phyloP scores from a whole-genome alignment of 208 protist species.

The Zelonia costaricensis region DNA sequence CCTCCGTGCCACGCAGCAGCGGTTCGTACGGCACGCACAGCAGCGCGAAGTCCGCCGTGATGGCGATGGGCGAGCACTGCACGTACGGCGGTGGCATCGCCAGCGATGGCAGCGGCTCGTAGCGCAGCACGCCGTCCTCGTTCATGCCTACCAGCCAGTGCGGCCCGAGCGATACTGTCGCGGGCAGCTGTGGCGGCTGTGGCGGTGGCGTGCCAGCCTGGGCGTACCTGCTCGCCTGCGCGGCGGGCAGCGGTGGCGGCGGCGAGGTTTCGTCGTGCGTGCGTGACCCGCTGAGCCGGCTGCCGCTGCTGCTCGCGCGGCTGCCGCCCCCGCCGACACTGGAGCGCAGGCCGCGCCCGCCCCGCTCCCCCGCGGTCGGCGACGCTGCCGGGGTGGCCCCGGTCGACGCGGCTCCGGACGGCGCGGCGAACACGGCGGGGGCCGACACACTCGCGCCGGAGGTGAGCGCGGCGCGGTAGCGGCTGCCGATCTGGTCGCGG shows the following conservation, averaged over 20 bases:
- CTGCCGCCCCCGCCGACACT: too few relatives aligned
- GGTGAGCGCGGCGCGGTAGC: neutral
- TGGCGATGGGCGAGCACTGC: slow-evolving; percentile 16
- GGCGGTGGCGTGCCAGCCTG: too few relatives aligned
- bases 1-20: neutral
- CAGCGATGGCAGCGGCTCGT: slow-evolving; percentile 7
- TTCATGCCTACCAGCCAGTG: slow-evolving; percentile 16
- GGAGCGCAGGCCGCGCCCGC: too few relatives aligned
- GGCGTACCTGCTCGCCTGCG: neutral
- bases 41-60: slow-evolving; percentile 14
- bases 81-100: neutral
- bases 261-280: neutral
- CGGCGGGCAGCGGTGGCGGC: neutral
- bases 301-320: neutral
- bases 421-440: too few relatives aligned
- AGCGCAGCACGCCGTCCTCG: slow-evolving; percentile 27
- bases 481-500: neutral
- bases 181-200: too few relatives aligned
- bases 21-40: slow-evolving; percentile 23
- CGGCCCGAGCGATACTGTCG: neutral
- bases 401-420: neutral
- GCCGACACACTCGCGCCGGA: neutral
- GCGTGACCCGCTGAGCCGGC: neutral
- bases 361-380: neutral
- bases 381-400: neutral